Conservation (phyloP, 2,329 filamentous ascomycete species). For the Biscogniauxia mediterranea region DNA sequence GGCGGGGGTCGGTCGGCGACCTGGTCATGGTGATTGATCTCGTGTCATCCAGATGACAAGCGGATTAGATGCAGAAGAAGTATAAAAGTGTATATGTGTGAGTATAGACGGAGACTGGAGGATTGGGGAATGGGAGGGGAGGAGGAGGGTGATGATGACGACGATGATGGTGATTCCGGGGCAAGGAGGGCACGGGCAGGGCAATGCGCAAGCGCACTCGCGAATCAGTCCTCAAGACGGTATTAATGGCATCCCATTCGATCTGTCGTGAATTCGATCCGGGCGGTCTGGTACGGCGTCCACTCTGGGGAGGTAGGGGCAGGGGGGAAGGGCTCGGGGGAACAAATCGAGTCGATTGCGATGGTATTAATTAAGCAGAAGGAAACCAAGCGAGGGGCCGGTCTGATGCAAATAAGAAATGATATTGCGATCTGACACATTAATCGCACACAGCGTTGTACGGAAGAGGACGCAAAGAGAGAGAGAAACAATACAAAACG, state of each 20-base stretch:
- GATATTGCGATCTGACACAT: not conserved
- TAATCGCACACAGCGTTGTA: not conserved
- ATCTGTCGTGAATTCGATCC: not conserved
- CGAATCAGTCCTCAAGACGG: not conserved
- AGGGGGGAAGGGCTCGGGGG: no score
- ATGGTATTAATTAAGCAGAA: not conserved
- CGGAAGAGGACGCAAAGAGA: not conserved
- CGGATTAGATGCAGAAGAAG: conserved; percentile 6
- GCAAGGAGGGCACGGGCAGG: not conserved
- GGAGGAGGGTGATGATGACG: no score
- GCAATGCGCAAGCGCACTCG: not conserved
- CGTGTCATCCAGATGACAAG: conserved; percentile 29
- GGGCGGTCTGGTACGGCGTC: not conserved
- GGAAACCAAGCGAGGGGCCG: not conserved
- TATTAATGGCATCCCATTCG: not conserved
- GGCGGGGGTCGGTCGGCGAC: conserved; percentile 39
- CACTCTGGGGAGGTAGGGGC: no score
- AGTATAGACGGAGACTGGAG: no score
- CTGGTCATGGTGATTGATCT: conserved; percentile 48
- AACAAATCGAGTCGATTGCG: not conserved
- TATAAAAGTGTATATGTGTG: conserved; percentile 8
- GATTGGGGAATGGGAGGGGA: no score
- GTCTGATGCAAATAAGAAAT: not conserved
- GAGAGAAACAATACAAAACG: not conserved
- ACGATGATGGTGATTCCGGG: not conserved